Evolutionary conservation across 495 filamentous ascomycete genomes (phyloP).

Genomic region (Aspergillus biplanus): DNA sequence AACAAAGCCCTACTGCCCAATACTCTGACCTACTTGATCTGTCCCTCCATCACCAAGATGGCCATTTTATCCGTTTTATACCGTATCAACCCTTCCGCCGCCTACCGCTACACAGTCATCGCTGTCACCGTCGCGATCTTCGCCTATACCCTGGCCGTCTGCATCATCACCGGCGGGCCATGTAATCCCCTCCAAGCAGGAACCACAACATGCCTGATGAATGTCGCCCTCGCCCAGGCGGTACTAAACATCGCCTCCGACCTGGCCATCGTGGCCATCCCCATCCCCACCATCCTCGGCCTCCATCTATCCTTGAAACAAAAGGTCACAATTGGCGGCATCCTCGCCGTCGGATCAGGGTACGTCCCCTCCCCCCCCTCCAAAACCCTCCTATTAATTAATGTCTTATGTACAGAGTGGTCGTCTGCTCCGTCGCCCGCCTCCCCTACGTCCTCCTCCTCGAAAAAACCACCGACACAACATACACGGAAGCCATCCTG

Average conservation of each 20-base stretch:
- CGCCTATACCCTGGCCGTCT: conserved; percentile 24
- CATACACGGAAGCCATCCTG: conserved; percentile 29
- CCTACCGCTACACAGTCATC: conserved; percentile 23
- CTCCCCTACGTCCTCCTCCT: conserved; percentile 28
- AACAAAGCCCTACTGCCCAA: conserved; percentile 11
- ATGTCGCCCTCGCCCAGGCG: conserved; percentile 25
- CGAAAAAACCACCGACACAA: conserved; percentile 19
- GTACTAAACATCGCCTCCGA: background rate
- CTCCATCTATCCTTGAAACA: conserved; percentile 27
- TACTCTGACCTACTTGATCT: conserved; percentile 23
- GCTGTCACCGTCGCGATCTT: conserved; percentile 21
- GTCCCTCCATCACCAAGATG: conserved; percentile 22
- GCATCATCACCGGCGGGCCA: conserved; percentile 27
- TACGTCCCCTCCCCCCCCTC: conserved; percentile 9
- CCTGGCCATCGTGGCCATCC: too few species aligned
- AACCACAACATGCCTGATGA: conserved; percentile 25
- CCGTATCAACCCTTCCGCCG: conserved; percentile 19
- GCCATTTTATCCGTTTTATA: conserved; percentile 27
- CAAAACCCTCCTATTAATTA: background rate
- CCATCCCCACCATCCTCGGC: too few species aligned
- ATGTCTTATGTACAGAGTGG: conserved; percentile 5
- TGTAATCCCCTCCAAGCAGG: conserved; percentile 26
- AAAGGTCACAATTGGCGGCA: conserved; percentile 23
- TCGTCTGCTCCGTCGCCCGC: conserved; percentile 30
- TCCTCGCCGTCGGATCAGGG: conserved; percentile 27